Evolutionary conservation across 257 asterid species (phyloP).

Genomic region (Buddleja alternifolia): DNA sequence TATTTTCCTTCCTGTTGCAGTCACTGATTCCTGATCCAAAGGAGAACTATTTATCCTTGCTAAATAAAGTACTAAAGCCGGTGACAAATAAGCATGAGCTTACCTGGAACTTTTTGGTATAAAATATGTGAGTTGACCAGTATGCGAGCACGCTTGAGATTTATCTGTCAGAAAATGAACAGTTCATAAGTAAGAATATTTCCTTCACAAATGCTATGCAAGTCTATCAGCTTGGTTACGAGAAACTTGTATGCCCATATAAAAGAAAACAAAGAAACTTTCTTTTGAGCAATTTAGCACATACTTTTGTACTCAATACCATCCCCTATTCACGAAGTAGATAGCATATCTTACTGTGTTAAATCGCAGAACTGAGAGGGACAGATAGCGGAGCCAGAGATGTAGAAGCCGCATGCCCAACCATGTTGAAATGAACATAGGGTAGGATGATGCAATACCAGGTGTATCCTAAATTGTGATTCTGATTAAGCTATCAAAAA

Average conservation of each 20-base stretch:
- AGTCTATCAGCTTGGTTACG: conserved; percentile 14
- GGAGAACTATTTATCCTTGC: conserved; percentile 9
- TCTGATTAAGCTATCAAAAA: conserved; percentile 43
- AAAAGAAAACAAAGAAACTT: no score
- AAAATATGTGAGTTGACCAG: conserved; percentile 74
- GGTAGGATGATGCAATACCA: conserved; percentile 69
- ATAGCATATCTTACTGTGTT: conserved; percentile 59
- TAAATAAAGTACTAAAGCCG: conserved; percentile 14
- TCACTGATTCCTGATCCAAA: conserved; percentile 62
- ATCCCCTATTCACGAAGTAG: conserved; percentile 11
- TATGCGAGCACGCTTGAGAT: conserved; percentile 95
- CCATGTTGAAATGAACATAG: conserved; percentile 70
- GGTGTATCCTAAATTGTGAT: conserved; percentile 73
- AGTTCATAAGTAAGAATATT: conserved; percentile 14
- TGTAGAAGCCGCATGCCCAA: conserved; percentile 75
- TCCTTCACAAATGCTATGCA: background rate
- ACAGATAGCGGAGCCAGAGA: conserved; percentile 89
- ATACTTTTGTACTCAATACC: background rate
- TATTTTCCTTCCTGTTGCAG: conserved; percentile 84
- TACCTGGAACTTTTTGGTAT: conserved; percentile 69
- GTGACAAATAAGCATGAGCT: conserved; percentile 17
- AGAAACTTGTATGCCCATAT: conserved; percentile 6
- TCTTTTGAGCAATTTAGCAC: background rate
- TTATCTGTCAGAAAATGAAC: conserved; percentile 66
- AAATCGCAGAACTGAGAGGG: conserved; percentile 85